These are phyloP conservation scores for Caryopteris hybrid DNA, from an alignment of 305 asterid species.

Conservation along the genomic window DNA sequence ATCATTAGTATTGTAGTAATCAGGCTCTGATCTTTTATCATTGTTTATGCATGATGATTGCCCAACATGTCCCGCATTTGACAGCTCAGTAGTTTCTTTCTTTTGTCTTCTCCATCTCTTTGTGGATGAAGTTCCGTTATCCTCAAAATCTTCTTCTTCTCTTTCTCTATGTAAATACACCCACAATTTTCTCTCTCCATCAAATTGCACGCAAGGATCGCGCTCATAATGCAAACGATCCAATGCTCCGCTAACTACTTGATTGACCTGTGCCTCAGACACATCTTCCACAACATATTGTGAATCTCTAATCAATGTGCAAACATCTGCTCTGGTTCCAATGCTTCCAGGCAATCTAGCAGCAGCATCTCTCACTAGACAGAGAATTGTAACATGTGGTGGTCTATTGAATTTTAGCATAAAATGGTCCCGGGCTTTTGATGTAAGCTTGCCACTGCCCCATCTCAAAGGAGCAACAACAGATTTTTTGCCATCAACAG, in stretches of 20 bases:
- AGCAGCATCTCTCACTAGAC: conserved; percentile 98
- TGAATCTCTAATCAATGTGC: conserved; percentile 91
- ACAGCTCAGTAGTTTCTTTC: conserved; percentile 72
- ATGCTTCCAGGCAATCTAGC: conserved; percentile 97
- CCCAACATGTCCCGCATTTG: conserved; percentile 60
- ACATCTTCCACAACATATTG: conserved; percentile 90
- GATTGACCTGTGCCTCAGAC: conserved; percentile 89
- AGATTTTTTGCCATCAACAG: conserved; percentile 90
- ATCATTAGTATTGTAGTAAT: no score
- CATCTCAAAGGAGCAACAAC: conserved; percentile 97
- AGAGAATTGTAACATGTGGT: conserved; percentile 96
- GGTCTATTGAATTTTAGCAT: conserved; percentile 95
- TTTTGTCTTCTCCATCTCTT: conserved; percentile 96
- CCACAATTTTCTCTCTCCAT: conserved; percentile 94
- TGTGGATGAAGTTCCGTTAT: conserved; percentile 98
- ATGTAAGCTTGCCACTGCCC: conserved; percentile 98
- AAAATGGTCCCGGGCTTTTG: conserved; percentile 97
- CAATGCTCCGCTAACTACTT: conserved; percentile 97
- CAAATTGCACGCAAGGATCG: conserved; percentile 96
- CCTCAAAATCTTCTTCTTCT: conserved; percentile 99
- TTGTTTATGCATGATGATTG: no score
- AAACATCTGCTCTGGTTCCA: conserved; percentile 97
- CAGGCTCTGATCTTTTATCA: conserved; percentile 54
- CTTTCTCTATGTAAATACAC: conserved; percentile 87
- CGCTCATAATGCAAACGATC: conserved; percentile 96